Base-by-base conservation (phyloP, 2,329 filamentous ascomycete genomes). In the Gnomoniopsis sp. region DNA sequence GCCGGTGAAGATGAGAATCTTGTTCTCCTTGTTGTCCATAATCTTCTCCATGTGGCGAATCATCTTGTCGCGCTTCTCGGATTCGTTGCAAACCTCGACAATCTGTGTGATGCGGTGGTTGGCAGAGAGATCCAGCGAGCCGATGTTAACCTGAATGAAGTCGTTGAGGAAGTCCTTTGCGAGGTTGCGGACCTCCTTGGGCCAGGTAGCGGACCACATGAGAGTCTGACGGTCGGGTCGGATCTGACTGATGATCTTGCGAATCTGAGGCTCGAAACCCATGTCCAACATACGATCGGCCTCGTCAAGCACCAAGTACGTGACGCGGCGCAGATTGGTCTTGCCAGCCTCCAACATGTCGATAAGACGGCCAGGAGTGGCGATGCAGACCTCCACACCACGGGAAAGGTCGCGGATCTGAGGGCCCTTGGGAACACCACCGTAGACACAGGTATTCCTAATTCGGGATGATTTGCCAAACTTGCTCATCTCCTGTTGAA, bases 201-300 rank as follows among this genome's bases (percentile, higher is more conserved):
- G 95, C 93, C 95, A 99, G 7, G 95, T 99, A 68, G 95, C 95
- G 62, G 95, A 99, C 91, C 93, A 99, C 92, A 99, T 96, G 82
- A 95, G 95, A 63, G 95, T 99, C 77, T 99, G 95, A 83, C 95
- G 89, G 74, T 99, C 95, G 55, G 95, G 95, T 68, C 95, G 91
- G 76, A 98, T 98, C 79, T 99, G 95, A 64, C 89, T 85, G 67
- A 99, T 93, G 66, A 99, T 98, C 82, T 98, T 98, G 81, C 95
- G 91, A 70, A 99, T 98, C 76, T 98, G 95, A 66, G 95, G 95
- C 80, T 99, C 95, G 79, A 99, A 98, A 86, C 95, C 95, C 95
- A 99, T 99, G 80, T 99, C 95, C 74, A 99, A 84, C 95, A 99
- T 99, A 72, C 95, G 93, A 79, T 99, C 95, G 74, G 95, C 95